Percentiles rank a stretch among this genome's conserved stretches.
These are phyloP conservation scores for Camellia sinensis DNA, from an alignment of 148 eudicot species.

Conservation along the genomic window DNA sequence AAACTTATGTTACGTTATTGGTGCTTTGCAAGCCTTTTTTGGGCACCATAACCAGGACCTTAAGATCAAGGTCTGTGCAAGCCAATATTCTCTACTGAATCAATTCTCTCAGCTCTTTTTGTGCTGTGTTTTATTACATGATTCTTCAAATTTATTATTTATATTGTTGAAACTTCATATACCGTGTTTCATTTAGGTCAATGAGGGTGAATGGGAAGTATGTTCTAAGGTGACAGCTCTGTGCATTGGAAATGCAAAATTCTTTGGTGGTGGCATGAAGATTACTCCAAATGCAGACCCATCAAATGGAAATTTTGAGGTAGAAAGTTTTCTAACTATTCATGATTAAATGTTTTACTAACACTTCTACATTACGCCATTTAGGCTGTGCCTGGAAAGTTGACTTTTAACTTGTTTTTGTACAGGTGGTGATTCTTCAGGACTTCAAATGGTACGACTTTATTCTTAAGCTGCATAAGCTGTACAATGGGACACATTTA, in stretches of 20 bases:
- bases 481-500: constrained; percentile 81
- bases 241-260: constrained; percentile 94
- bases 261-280: constrained; percentile 99
- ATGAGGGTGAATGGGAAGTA: constrained; percentile 88
- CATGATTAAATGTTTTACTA: neutral
- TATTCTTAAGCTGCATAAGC: constrained; percentile 68
- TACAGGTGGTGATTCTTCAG: constrained; percentile 85
- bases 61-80: constrained; percentile 61
- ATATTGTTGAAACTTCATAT: neutral
- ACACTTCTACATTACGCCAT: neutral
- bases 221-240: constrained; percentile 84
- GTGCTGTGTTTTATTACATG: neutral
- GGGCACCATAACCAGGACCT: constrained; percentile 82
- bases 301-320: constrained; percentile 77
- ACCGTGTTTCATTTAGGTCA: constrained; percentile 42
- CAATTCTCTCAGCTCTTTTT: neutral
- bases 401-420: constrained; percentile 1
- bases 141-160: neutral
- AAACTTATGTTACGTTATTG: constrained; percentile 91
- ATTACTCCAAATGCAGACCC: constrained; percentile 91
- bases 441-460: constrained; percentile 98
- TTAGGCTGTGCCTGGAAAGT: constrained; percentile 2
- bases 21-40: constrained; percentile 90
- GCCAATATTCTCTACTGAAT: neutral
- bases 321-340: constrained; percentile 18